Conservation (phyloP, 2,329 filamentous ascomycete species). For the Emergomyces pasteurianus region DNA sequence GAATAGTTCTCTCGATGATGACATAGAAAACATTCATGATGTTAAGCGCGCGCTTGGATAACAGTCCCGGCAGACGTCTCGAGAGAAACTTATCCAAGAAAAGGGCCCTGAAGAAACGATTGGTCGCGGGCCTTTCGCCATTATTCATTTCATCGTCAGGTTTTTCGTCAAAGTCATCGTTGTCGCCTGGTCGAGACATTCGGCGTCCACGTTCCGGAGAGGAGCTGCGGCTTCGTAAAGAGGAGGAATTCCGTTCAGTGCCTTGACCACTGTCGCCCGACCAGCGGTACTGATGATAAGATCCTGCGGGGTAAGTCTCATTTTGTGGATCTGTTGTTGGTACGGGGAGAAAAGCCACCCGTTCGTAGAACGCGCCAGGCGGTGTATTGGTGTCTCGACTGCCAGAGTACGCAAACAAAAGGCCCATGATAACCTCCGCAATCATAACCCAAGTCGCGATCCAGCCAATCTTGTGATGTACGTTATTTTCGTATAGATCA, state of each 20-base stretch:
- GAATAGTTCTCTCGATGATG: conserved; percentile 60
- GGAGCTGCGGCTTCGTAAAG: conserved; percentile 51
- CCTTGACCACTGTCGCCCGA: conserved; percentile 65
- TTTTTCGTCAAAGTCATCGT: conserved; percentile 40
- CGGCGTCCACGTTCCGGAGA: conserved; percentile 45
- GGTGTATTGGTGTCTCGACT: conserved; percentile 22
- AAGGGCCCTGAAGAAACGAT: conserved; percentile 34
- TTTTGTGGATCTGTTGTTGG: conserved; percentile 45
- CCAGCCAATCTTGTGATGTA: conserved; percentile 86
- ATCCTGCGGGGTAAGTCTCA: conserved; percentile 26
- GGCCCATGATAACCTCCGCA: conserved; percentile 56
- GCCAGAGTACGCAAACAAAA: conserved; percentile 51
- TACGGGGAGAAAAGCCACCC: conserved; percentile 50
- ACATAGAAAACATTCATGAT: conserved; percentile 51
- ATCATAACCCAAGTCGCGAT: conserved; percentile 59
- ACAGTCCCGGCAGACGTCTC: conserved; percentile 42
- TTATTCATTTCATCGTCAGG: conserved; percentile 23
- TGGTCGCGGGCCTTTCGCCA: conserved; percentile 14
- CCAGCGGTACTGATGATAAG: conserved; percentile 40
- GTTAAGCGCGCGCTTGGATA: conserved; percentile 46
- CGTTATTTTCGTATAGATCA: conserved; percentile 74
- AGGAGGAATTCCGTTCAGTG: conserved; percentile 57
- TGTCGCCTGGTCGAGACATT: conserved; percentile 29
- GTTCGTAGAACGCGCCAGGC: conserved; percentile 32
- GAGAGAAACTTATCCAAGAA: conserved; percentile 42